phyloP scores from a whole-genome alignment of 805 yeast species.

The Saccharomycopsis olivae region DNA sequence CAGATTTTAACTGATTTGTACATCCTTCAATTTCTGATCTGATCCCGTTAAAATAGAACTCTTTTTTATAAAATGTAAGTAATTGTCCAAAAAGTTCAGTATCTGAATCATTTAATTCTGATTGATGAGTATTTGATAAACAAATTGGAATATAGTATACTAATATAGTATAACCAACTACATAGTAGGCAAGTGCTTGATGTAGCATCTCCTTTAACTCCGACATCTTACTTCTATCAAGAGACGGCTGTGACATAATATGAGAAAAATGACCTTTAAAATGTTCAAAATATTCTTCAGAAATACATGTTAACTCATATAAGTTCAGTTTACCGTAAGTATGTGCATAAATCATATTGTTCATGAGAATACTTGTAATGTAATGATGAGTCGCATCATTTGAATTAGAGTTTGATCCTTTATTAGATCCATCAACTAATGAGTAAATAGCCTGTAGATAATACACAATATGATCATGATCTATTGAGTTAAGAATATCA shows the following conservation, averaged over 20 bases:
- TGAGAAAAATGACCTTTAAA: too few species aligned
- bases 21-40: constrained; percentile 17
- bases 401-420: background rate
- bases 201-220: constrained; percentile 8
- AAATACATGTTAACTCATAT: constrained; percentile 1
- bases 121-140: background rate
- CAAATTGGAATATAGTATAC: constrained; percentile 14
- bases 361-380: constrained; percentile 6
- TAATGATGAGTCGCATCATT: constrained; percentile 16
- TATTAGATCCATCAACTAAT: background rate
- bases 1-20: background rate
- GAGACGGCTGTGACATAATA: background rate
- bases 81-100: constrained; percentile 12
- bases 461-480: constrained; percentile 13
- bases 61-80: constrained; percentile 11
- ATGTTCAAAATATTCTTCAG: constrained; percentile 11
- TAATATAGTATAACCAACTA: constrained; percentile 14
- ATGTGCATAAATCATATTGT: background rate
- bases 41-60: constrained; percentile 14
- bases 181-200: constrained; percentile 15
- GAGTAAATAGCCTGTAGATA: constrained; percentile 13
- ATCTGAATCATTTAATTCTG: constrained; percentile 10
- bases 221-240: background rate
- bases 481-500: constrained; percentile 12
- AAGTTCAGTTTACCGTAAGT: background rate